Percentiles rank a stretch among this genome's conserved stretches.
phyloP scores from a whole-genome alignment of 192 early-diverging fungal species.

The Coemansia sp. region DNA sequence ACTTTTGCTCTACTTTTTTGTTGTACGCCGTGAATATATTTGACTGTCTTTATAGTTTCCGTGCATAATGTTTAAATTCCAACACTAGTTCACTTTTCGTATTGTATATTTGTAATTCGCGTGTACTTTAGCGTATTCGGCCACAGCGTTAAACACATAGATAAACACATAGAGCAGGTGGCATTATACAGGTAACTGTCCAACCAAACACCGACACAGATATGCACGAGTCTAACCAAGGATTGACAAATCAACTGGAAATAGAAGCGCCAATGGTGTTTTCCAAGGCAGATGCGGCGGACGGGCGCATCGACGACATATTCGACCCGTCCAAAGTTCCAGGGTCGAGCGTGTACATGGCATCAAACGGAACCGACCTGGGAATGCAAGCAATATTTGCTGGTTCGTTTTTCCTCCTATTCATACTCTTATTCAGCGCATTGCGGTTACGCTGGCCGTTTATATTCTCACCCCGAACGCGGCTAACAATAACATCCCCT shows the following conservation, averaged over 20 bases:
- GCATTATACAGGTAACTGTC: neutral
- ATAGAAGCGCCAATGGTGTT: slow-evolving; percentile 11
- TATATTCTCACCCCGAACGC: slow-evolving; percentile 53
- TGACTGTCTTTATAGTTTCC: neutral
- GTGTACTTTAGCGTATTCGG: neutral
- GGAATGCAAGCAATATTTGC: slow-evolving; percentile 53
- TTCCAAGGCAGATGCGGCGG: slow-evolving; percentile 2
- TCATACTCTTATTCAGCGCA: slow-evolving; percentile 38
- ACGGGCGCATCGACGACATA: slow-evolving; percentile 32
- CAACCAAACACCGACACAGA: neutral
- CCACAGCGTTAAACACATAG: neutral
- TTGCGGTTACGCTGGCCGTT: slow-evolving; percentile 47
- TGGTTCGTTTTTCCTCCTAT: slow-evolving; percentile 34
- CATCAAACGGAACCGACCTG: slow-evolving; percentile 50
- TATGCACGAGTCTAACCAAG: neutral
- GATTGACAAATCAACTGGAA: neutral
- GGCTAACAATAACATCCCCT: slow-evolving; percentile 49
- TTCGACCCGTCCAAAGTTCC: slow-evolving; percentile 51
- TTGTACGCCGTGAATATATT: neutral
- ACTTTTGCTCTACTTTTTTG: neutral
- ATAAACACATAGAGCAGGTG: neutral
- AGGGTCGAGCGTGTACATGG: slow-evolving; percentile 46
- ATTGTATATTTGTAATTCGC: neutral
- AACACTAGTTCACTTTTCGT: neutral
- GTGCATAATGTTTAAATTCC: neutral